A percentile compares a stretch with the other conserved stretches of the same genome.
phyloP scores from a whole-genome alignment of 306 rosid species.

The Malus fusca region DNA sequence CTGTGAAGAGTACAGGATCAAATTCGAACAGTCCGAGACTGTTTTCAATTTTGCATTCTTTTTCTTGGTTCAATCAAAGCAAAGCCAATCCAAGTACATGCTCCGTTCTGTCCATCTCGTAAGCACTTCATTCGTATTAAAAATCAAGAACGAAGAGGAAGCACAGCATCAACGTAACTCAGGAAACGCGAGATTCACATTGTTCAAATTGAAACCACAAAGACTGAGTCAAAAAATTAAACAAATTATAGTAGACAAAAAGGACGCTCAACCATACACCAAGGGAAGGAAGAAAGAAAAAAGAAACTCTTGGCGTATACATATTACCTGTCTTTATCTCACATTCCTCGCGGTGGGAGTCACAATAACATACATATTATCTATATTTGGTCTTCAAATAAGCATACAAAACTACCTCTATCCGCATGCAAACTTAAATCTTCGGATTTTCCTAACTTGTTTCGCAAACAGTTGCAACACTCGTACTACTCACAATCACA shows the following conservation, averaged over 20 bases:
- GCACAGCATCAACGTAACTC: not conserved
- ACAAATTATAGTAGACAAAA: not conserved
- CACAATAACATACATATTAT: slow-evolving; percentile 34
- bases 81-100: not conserved
- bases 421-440: slow-evolving; percentile 20
- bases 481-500: slow-evolving; percentile 12
- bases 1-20: not conserved
- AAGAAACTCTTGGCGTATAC: not conserved
- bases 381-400: slow-evolving; percentile 17
- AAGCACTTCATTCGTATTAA: too few relatives aligned
- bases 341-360: slow-evolving; percentile 4
- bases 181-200: not conserved
- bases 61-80: too few relatives aligned
- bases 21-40: not conserved
- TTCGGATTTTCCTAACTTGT: slow-evolving; percentile 21
- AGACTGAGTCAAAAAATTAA: not conserved
- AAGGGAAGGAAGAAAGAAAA: not conserved
- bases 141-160: not conserved
- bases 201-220: not conserved
- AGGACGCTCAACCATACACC: not conserved
- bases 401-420: slow-evolving; percentile 38
- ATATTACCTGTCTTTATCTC: not conserved
- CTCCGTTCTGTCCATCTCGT: too few relatives aligned
- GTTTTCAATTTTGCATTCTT: too few relatives aligned
- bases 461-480: slow-evolving; percentile 35